These are phyloP conservation scores for Schwanniomyces yamadae DNA, from an alignment of 805 yeast species.

Conservation along the genomic window DNA sequence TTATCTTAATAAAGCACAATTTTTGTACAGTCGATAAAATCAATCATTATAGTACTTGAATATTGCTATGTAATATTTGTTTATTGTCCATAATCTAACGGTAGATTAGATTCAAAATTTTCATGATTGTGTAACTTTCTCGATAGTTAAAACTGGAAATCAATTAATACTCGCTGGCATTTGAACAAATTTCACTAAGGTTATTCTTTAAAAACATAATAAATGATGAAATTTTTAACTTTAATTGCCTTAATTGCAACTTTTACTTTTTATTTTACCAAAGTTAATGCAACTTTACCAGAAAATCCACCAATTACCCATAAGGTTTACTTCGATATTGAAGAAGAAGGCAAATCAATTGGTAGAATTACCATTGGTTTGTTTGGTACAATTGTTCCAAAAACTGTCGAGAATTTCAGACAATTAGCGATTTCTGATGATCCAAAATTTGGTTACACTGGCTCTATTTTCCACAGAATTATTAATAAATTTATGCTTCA, in stretches of 20 bases:
- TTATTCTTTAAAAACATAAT: too few species aligned
- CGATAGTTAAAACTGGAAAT: too few species aligned
- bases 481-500: slow-evolving; percentile 76
- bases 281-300: slow-evolving; percentile 12
- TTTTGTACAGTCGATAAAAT: too few species aligned
- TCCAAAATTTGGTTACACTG: slow-evolving; percentile 61
- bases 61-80: too few species aligned
- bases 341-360: slow-evolving; percentile 70
- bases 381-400: slow-evolving; percentile 60
- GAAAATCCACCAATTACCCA: slow-evolving; percentile 63
- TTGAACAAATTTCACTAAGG: too few species aligned
- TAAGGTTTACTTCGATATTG: slow-evolving; percentile 81
- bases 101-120: too few species aligned
- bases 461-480: slow-evolving; percentile 70
- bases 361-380: slow-evolving; percentile 88
- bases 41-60: too few species aligned
- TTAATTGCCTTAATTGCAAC: slow-evolving; percentile 4
- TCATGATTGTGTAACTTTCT: too few species aligned
- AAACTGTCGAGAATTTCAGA: slow-evolving; percentile 86
- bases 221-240: slow-evolving; percentile 17
- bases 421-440: slow-evolving; percentile 65
- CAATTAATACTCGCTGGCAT: too few species aligned
- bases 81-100: too few species aligned
- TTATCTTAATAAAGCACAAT: too few species aligned
- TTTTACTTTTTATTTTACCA: slow-evolving; percentile 10